Percentiles rank a stretch among this genome's conserved stretches.
phyloP scores from a whole-genome alignment of 306 rosid genomes.

The Begonia loranthoides region DNA sequence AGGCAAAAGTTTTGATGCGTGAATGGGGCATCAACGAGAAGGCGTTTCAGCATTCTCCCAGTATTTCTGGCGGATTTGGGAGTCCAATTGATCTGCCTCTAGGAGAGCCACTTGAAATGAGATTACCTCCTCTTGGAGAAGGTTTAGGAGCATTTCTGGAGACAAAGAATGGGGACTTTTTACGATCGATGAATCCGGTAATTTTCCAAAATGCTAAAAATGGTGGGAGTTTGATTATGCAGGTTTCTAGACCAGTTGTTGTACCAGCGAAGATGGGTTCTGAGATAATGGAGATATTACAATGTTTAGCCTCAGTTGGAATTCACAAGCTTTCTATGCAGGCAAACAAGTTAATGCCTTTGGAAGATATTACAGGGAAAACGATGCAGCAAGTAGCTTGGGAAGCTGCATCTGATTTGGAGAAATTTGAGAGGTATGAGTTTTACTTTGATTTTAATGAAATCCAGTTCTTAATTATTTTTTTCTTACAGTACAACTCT shows the following conservation, averaged over 20 bases:
- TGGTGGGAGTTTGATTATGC: constrained; percentile 66
- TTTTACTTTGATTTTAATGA: constrained; percentile 1
- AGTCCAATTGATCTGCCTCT: constrained; percentile 44
- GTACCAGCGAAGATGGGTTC: constrained; percentile 95
- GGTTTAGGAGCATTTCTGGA: constrained; percentile 75
- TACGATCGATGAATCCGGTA: constrained; percentile 71
- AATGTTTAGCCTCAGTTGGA: constrained; percentile 64
- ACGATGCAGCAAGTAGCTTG: constrained; percentile 85
- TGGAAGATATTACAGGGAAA: constrained; percentile 86
- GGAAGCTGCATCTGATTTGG: constrained; percentile 52
- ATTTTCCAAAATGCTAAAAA: constrained; percentile 48
- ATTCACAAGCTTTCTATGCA: constrained; percentile 90
- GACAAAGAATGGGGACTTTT: constrained; percentile 69
- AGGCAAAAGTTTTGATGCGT: constrained; percentile 73
- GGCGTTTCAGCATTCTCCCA: constrained; percentile 72
- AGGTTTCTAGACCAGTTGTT: constrained; percentile 82
- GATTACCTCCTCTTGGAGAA: constrained; percentile 72
- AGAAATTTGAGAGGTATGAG: constrained; percentile 47
- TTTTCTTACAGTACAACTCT: constrained; percentile 10
- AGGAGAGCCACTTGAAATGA: constrained; percentile 27
- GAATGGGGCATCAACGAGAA: constrained; percentile 79
- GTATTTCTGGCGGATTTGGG: constrained; percentile 39
- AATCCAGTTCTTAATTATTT: constrained; percentile 4
- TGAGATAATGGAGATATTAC: constrained; percentile 64
- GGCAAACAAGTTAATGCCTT: constrained; percentile 81